phyloP scores from a whole-genome alignment of 139 green algal genomes.

The Auxenochlorella pyrenoidosa region DNA sequence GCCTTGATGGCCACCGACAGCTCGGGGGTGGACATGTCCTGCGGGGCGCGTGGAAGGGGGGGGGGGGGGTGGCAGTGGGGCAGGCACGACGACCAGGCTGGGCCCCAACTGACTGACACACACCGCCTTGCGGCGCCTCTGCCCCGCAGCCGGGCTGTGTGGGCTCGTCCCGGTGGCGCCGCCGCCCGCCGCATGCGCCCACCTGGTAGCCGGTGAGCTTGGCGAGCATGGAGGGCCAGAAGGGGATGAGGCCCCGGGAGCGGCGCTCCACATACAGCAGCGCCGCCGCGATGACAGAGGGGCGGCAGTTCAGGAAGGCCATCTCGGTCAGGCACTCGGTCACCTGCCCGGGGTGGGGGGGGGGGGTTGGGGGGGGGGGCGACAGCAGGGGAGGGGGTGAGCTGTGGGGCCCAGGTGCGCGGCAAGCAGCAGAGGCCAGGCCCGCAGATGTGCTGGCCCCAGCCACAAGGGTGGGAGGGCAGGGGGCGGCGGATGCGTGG shows the following conservation, averaged over 20 bases:
- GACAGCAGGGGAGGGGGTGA: neutral
- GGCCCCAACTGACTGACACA: too few species aligned
- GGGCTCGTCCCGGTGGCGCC: too few species aligned
- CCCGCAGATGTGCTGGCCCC: too few species aligned
- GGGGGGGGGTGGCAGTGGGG: neutral
- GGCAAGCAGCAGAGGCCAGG: neutral
- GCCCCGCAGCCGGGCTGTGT: too few species aligned
- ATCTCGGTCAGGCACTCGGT: constrained; percentile 74
- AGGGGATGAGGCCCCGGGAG: constrained; percentile 80
- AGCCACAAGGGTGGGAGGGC: neutral
- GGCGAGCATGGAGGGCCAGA: constrained; percentile 86
- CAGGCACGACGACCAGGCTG: neutral
- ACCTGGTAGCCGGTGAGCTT: constrained; percentile 81
- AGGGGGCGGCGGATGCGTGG: neutral
- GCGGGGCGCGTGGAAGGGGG: neutral
- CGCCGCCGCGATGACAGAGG: constrained; percentile 82
- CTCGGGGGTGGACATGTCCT: constrained; percentile 82
- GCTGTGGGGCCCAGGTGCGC: neutral
- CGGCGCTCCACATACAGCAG: constrained; percentile 84
- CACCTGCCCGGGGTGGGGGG: constrained; percentile 28
- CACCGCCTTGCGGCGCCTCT: too few species aligned
- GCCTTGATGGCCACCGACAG: constrained; percentile 79
- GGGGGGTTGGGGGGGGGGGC: neutral
- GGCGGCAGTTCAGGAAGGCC: constrained; percentile 86
- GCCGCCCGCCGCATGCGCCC: too few species aligned